Conservation (phyloP, 768 basidiomycete genomes). For the Leccinum fibrillosum region DNA sequence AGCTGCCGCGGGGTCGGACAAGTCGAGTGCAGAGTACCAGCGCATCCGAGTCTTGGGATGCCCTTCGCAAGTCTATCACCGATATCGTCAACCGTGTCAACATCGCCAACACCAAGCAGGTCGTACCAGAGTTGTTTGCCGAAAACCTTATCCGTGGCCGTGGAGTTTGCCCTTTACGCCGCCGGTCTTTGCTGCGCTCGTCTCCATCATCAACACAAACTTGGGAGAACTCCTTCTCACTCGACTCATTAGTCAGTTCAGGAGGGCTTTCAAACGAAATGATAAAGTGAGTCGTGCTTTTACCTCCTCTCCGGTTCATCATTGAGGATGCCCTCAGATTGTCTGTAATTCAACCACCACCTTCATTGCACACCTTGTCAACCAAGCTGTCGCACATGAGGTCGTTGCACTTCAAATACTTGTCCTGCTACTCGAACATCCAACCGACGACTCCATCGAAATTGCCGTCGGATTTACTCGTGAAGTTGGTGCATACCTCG, state of each 20-base stretch:
- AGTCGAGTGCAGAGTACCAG: slow-evolving; percentile 86
- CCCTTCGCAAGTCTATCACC: slow-evolving; percentile 92
- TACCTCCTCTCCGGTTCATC: neutral
- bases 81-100: slow-evolving; percentile 99
- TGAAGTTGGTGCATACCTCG: slow-evolving; percentile 93
- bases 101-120: slow-evolving; percentile 90
- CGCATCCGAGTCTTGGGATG: slow-evolving; percentile 88
- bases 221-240: slow-evolving; percentile 87
- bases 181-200: slow-evolving; percentile 88
- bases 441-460: slow-evolving; percentile 97
- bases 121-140: slow-evolving; percentile 85
- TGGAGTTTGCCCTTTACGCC: slow-evolving; percentile 93
- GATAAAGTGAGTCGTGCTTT: slow-evolving; percentile 75
- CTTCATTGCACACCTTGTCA: slow-evolving; percentile 88
- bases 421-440: slow-evolving; percentile 90
- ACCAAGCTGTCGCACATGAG: slow-evolving; percentile 91
- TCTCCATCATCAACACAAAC: slow-evolving; percentile 97
- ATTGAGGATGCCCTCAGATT: slow-evolving; percentile 47
- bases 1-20: slow-evolving; percentile 76
- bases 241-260: slow-evolving; percentile 91
- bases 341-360: slow-evolving; percentile 92
- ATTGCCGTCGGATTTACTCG: slow-evolving; percentile 97
- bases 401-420: slow-evolving; percentile 94
- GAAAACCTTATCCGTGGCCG: slow-evolving; percentile 94
- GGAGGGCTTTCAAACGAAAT: slow-evolving; percentile 92